Conservation (phyloP, 208 protist genomes). For the Phytomonas francai region DNA sequence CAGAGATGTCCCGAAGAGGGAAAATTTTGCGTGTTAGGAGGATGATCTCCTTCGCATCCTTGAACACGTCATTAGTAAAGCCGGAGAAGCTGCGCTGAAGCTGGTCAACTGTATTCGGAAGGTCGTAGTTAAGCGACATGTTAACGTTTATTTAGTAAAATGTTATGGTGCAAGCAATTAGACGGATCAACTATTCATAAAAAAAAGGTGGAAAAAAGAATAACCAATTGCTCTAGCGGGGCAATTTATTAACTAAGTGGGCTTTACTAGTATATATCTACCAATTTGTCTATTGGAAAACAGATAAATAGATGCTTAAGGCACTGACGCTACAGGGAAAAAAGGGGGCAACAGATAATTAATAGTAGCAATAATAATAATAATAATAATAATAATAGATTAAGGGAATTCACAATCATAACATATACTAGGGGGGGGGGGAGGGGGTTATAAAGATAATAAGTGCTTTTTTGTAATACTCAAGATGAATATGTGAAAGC, state of each 20-base stretch:
- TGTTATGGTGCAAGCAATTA: constrained; percentile 9
- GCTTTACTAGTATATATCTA: not conserved
- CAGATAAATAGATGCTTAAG: not conserved
- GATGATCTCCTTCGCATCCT: constrained; percentile 27
- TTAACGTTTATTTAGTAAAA: constrained; percentile 1
- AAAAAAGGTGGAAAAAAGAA: constrained; percentile 11
- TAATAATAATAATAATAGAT: constrained; percentile 8
- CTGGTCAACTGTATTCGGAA: not conserved
- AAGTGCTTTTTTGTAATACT: not conserved
- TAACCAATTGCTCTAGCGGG: not conserved
- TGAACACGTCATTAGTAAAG: not conserved
- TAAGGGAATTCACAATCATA: not conserved
- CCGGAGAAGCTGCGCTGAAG: not conserved
- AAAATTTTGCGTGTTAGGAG: constrained; percentile 22
- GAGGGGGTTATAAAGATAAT: constrained; percentile 1
- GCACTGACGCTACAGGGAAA: not conserved
- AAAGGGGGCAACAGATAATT: constrained; percentile 4
- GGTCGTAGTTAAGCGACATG: not conserved
- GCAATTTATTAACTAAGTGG: not conserved
- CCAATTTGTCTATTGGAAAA: not conserved
- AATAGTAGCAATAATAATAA: constrained; percentile 4
- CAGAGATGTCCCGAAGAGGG: constrained; percentile 43
- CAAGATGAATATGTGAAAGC: not conserved
- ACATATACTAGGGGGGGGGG: too few species aligned
- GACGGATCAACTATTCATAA: not conserved